A percentile compares a stretch with the other conserved stretches of the same genome.
Evolutionary conservation across 2,329 filamentous ascomycete species (phyloP).

Genomic region (Neurospora crassa): DNA sequence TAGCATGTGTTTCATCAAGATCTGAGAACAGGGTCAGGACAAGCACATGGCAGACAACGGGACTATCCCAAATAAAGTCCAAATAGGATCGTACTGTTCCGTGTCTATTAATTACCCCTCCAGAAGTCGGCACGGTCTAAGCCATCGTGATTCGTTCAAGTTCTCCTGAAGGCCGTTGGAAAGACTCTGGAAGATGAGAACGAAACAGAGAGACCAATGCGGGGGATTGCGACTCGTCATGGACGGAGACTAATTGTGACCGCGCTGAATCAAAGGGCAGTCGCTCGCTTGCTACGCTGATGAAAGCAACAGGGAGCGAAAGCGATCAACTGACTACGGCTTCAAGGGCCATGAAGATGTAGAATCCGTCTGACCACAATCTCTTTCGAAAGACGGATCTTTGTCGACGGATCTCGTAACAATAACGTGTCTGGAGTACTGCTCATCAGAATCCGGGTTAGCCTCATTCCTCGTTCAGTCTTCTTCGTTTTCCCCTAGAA

Average conservation of each 20-base stretch:
- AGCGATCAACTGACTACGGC: neutral
- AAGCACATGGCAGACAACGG: too few relatives aligned
- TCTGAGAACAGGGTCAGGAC: too few relatives aligned
- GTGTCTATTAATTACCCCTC: neutral
- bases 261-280: neutral
- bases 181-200: neutral
- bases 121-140: neutral
- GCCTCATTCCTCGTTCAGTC: neutral
- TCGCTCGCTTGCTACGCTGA: neutral
- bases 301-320: neutral
- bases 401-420: neutral
- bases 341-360: neutral
- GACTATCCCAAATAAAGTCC: too few relatives aligned
- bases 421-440: neutral
- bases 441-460: neutral
- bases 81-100: neutral
- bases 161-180: neutral
- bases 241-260: neutral
- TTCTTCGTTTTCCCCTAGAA: accelerated
- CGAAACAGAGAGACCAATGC: neutral
- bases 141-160: neutral
- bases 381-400: neutral
- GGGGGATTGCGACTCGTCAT: neutral
- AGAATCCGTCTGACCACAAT: neutral
- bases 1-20: neutral